Base-by-base conservation (phyloP, 345 rosid genomes). In the Eucalyptus guilfoylei region DNA sequence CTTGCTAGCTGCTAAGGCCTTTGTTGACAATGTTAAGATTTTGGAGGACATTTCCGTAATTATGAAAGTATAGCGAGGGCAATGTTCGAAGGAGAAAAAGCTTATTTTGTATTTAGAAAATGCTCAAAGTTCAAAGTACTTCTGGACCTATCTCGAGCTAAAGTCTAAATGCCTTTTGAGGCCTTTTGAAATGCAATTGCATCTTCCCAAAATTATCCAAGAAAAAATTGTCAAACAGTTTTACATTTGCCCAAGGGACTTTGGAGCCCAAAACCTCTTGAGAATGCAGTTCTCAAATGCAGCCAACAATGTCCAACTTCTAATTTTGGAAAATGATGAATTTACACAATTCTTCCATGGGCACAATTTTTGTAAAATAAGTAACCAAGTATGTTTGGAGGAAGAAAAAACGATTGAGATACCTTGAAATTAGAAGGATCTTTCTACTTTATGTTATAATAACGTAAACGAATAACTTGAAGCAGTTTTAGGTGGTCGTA, bases 221-320 rank as follows among this genome's bases (percentile, higher is more conserved):
- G 2, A 17, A 50, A 50, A 50, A 52, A 52, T 52, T 52, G 1
- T 52, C 2, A 52, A 52, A 52, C 1, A 1, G 1, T 0, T 50
- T 50, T 54, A 0, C 12, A 54, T 54, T 54, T 54, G 0, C 28
- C 0, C 1, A 8, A 54, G 60, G 0, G 26, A 3, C 28, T 54
- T 54, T 54, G 11, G 5, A 54, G 60, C 28, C 60, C 11, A 23
- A 54, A 54, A 54, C 5, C 11, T 54, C 60, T 54, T 54, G 60
- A 55, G 2, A 23, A 55, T 55, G 60, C 28, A 55, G 0, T 55
- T 24, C 6, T 23, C 28, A 55, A 55, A 55, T 24, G 62, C 13
- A 9, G 12, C 62, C 62, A 4, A 55, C 28, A 12, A 28, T 28
- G 69, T 6, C 14, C 1, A 1, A 12, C 16, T 28, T 60, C 8